Evolutionary conservation across 805 yeast genomes (phyloP).

Genomic region (Yarrowia divulgata): DNA sequence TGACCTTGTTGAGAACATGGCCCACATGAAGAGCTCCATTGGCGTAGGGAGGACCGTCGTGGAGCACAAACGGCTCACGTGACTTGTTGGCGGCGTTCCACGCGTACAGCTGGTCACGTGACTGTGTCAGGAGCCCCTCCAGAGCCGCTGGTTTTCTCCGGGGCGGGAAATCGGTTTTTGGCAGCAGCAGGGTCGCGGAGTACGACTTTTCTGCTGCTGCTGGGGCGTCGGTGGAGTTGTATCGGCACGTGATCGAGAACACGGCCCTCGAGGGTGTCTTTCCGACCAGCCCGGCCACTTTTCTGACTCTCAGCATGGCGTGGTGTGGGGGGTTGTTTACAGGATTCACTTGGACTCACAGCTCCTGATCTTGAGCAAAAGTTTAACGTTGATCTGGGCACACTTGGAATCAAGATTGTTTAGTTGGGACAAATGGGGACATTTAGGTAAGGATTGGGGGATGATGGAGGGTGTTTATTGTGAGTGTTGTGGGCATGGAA

Average conservation of each 20-base stretch:
- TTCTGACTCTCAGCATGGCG: conserved; percentile 14
- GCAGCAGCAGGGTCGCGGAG: conserved; percentile 14
- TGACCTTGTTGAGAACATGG: conserved; percentile 87
- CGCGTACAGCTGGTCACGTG: conserved; percentile 60
- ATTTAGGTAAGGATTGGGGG: too few species aligned
- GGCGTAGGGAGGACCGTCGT: conserved; percentile 99
- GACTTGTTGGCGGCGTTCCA: conserved; percentile 52
- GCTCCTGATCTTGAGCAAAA: not conserved
- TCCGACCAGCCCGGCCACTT: conserved; percentile 1
- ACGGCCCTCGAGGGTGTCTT: not conserved
- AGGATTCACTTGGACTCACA: too few species aligned
- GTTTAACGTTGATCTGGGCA: conserved; percentile 17
- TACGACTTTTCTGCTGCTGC: conserved; percentile 5
- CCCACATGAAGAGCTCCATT: conserved; percentile 93
- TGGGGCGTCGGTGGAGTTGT: not conserved
- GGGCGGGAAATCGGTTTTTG: conserved; percentile 26
- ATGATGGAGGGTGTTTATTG: too few species aligned
- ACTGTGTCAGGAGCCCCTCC: conserved; percentile 14
- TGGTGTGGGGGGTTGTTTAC: not conserved
- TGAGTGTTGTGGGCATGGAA: too few species aligned
- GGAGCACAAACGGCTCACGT: conserved; percentile 65
- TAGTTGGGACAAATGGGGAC: not conserved
- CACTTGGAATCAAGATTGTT: not conserved
- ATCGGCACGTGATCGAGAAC: not conserved
- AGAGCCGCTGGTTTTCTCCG: conserved; percentile 15